Evolutionary conservation across 1,139 yeast species (phyloP).

Genomic region (Candida pseudocylindracea): DNA sequence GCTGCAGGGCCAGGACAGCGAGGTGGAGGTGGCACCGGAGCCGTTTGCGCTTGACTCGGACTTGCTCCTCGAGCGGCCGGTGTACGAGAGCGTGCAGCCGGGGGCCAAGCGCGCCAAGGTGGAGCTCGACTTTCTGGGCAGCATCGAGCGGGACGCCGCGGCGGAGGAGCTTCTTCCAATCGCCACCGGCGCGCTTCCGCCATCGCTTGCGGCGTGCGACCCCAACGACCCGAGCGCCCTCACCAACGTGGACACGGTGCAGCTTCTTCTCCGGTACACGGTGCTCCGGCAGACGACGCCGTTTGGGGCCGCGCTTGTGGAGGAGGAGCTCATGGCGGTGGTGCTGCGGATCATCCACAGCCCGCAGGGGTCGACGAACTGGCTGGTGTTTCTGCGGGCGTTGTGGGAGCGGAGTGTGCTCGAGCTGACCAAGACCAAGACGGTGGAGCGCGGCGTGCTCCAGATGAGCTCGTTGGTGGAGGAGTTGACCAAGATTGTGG

Average conservation of each 20-base stretch:
- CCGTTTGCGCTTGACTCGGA: slow-evolving; percentile 54
- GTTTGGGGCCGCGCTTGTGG: slow-evolving; percentile 41
- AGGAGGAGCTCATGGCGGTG: slow-evolving; percentile 63
- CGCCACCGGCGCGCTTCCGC: slow-evolving; percentile 44
- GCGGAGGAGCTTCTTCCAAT: slow-evolving; percentile 29
- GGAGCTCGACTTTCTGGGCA: slow-evolving; percentile 15
- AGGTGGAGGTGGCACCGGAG: slow-evolving; percentile 17
- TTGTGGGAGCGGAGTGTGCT: slow-evolving; percentile 78
- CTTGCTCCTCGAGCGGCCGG: slow-evolving; percentile 53
- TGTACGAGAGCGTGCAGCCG: slow-evolving; percentile 24
- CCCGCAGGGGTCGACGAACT: slow-evolving; percentile 26
- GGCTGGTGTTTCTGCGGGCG: slow-evolving; percentile 67
- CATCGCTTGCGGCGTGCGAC: slow-evolving; percentile 29
- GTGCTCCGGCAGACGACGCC: slow-evolving; percentile 56
- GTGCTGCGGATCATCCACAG: slow-evolving; percentile 47
- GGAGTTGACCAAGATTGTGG: slow-evolving; percentile 19
- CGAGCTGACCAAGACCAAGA: slow-evolving; percentile 62
- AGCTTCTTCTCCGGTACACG: slow-evolving; percentile 44
- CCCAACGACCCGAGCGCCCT: slow-evolving; percentile 70
- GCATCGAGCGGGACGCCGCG: slow-evolving; percentile 12
- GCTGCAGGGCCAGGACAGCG: background rate
- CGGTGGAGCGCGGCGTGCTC: slow-evolving; percentile 82
- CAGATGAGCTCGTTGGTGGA: slow-evolving; percentile 89
- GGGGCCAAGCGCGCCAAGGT: slow-evolving; percentile 7
- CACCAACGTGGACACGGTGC: slow-evolving; percentile 47